Base-by-base conservation (phyloP, 805 yeast genomes). In the Nakazawaea anatomiae region DNA sequence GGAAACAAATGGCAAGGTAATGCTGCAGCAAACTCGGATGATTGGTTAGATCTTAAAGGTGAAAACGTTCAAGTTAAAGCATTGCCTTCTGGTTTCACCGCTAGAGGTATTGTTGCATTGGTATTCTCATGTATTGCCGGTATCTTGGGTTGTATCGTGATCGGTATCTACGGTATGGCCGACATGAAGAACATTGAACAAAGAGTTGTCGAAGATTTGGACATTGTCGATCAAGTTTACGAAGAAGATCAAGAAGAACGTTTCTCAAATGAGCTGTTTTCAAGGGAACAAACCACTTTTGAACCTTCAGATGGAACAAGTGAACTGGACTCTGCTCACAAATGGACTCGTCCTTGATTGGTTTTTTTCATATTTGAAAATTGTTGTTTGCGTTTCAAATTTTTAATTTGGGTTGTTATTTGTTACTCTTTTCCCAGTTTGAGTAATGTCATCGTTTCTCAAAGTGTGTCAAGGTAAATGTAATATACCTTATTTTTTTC, bases 91-190 rank as follows among this genome's bases (percentile, higher is more conserved):
- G 97, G 97, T 18, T 94, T 94, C 80, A 92, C 98, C 47, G 88
- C 96, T 52, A 83, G 86, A 65, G 99, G 99, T 74, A 84, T 86
- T 65, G 96, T 92, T 49, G 98, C 98, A 10, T 73, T 94, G 68
- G 92, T 86, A 18, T 92, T 94, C 76, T 89, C 97, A 6, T 80
- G 88, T 75, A 62, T 92, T 59, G 80, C 96, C 46, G 99, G 94
- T 63, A 64, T 89, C 55, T 69, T 89, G 18, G 99, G 99, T 68
- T 72, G 91, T 70, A 73, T 71, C 51, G 77, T 85, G 58, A 88
- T 94, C 62, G 77, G 86, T 46, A 61, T 83, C 67, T 94, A 92
- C 70, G 99, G 99, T 71, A 69, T 87, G 73, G 76, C 89, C 62
- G 98, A 91, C 58, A 76, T 87, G 67, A 78, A 81, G 64, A 74